These are phyloP conservation scores for Exophiala oligosperma DNA, from an alignment of 2,329 filamentous ascomycete genomes.

Conservation along the genomic window DNA sequence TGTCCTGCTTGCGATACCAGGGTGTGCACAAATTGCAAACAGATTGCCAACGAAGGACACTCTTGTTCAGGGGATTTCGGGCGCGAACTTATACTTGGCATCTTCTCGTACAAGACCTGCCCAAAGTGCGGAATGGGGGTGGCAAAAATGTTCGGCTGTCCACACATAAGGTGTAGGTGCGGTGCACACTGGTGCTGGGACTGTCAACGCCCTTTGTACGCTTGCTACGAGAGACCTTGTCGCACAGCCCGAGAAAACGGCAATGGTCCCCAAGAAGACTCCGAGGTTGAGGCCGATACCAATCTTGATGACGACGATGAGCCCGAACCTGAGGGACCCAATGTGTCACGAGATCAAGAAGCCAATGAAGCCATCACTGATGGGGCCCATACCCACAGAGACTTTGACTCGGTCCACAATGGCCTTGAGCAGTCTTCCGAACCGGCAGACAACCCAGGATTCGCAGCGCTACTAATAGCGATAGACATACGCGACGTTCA, in stretches of 20 bases:
- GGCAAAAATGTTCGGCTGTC: slow-evolving; percentile 50
- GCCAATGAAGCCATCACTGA: not conserved
- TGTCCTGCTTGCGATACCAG: slow-evolving; percentile 47
- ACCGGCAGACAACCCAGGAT: no score
- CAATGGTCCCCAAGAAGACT: slow-evolving; percentile 3
- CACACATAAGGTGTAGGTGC: slow-evolving; percentile 50
- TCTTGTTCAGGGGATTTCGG: slow-evolving; percentile 36
- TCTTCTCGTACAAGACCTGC: slow-evolving; percentile 51
- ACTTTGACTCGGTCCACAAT: no score
- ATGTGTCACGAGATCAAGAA: not conserved
- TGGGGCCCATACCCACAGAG: no score
- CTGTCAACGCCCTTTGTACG: slow-evolving; percentile 39
- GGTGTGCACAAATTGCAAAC: slow-evolving; percentile 48
- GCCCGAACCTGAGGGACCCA: slow-evolving; percentile 1
- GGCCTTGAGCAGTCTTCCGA: no score
- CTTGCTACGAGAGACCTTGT: slow-evolving; percentile 31
- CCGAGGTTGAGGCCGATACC: slow-evolving; percentile 1
- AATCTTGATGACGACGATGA: not conserved
- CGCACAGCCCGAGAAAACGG: slow-evolving; percentile 16
- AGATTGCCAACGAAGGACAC: slow-evolving; percentile 38
- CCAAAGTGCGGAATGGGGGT: slow-evolving; percentile 51
- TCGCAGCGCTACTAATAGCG: no score
- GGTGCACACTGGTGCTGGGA: slow-evolving; percentile 53
- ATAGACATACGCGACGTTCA: no score
- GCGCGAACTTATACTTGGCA: slow-evolving; percentile 40